Base-by-base conservation (phyloP, 2,329 filamentous ascomycete genomes). In the Phaeosphaeriaceae sp. region DNA sequence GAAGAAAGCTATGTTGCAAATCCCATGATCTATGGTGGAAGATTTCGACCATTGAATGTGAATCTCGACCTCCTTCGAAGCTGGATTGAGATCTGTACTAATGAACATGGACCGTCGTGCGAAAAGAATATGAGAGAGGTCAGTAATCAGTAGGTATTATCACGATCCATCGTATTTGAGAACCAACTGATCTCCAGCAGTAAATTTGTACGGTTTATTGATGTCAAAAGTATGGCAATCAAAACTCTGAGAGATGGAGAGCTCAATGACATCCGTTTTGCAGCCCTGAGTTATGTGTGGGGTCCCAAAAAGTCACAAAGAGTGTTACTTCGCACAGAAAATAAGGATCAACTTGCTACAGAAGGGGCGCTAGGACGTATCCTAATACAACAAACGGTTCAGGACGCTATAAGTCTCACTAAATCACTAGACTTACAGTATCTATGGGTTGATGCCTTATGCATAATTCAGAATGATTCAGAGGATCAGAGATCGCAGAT, bases 361-460 rank as follows among this genome's bases (percentile, higher is more conserved):
- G 35, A 11, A 9, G 17, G 35, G 8, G 20, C 35, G 3, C 35
- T 37, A 6, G 20, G 7, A 21, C 7, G 9, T 11, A 12, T 37
- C 15, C 3, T 11, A 11, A 18, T 37, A 18, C 35, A 15, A 20
- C 35, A 20, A 20, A 37, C 17, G 4, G 3, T 37, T 17, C 6
- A 37, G 11, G 35, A 23, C 3, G 17, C 35, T 18, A 37, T 37
- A 18, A 9, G 12, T 7, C 35, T 37, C 2, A 37, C 17, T 3
- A 23, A 20, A 13, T 6, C 20, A 18, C 46, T 39, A 8, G 46
- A 39, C 21, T 32, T 49, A n/a, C 3, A 44, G 8, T 49, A 43
- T 23, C 15, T 50, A 7, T 50, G 48, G 48, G 30, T 46, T n/a
- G 48, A 46, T 17, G 26, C 39, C 12, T 8, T 40, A 28, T 40